Base-by-base conservation (phyloP, 2,329 filamentous ascomycete species). In the Annulohypoxylon truncatum region DNA sequence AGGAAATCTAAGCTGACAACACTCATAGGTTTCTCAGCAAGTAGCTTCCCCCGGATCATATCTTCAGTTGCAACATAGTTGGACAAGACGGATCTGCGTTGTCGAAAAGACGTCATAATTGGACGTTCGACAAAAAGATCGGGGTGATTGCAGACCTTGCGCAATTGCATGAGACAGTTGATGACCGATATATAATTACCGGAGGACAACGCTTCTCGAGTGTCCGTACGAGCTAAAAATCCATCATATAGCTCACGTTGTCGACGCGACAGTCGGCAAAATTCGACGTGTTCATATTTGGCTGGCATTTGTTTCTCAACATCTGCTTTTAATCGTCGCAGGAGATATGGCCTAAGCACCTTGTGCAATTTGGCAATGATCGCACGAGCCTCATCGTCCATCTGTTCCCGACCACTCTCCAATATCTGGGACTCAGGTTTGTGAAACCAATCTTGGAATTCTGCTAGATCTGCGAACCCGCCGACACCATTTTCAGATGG, bases 261-360 rank as follows among this genome's bases (percentile, higher is more conserved):
- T 22, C 96, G 90, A 78, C 98, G 97, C 5, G 95, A 98, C 3
- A 99, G 84, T 46, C 95, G 92, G 78, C 96, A 99, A 75, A 97
- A 94, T 69, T 98, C 92, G 18, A 99, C 94, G 75, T 97, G 94
- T 78, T 99, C 96, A 75, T 97, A 97, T 78, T 99, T 99, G 66
- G 89, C 94, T 0, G 96, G 96, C 92, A 99, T 97, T 77, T 99
- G 96, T 81, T 98, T 97, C 81, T 99, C 96, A 4, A 99, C 96
- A 75, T 99, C 96, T 46, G 93, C 92, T 80, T 99, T 99, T 61
- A 99, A 82, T 60, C 96, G 89, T 54, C 96, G 90, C 5, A 99
- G 85, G 9, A 99, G 86, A 75, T 97, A 98, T 0, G 96, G 96
- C 1, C 96, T 89, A 8, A 99, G 84, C 20, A 98, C 93, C 71